Conservation (phyloP, 177 flowering plant species). For the Telopea speciosissima region DNA sequence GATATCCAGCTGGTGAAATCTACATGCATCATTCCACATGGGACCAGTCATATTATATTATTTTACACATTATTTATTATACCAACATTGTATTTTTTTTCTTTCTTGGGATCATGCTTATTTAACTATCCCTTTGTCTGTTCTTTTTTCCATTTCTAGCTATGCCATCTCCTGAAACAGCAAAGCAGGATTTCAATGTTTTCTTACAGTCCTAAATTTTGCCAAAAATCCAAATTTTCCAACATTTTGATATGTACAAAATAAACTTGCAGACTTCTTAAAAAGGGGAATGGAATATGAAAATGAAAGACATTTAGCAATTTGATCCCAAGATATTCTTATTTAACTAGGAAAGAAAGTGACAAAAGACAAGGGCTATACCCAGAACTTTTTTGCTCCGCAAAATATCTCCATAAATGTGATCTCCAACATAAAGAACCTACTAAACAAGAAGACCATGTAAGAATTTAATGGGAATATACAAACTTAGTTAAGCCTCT, state of each 20-base stretch:
- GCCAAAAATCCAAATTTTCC: not conserved
- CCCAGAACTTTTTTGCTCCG: constrained; percentile 99
- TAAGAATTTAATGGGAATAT: not conserved
- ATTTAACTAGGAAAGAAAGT: not conserved
- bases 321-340: not conserved
- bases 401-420: constrained; percentile 94
- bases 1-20: no score
- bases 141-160: not conserved
- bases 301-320: not conserved
- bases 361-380: constrained; percentile 15
- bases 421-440: constrained; percentile 99
- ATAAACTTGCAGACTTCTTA: not conserved
- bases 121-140: no score
- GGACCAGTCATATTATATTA: no score
- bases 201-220: not conserved
- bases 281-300: not conserved
- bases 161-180: not conserved
- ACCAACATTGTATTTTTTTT: no score
- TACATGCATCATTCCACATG: no score
- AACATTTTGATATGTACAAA: not conserved
- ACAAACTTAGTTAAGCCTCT: not conserved
- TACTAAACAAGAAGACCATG: constrained; percentile 18
- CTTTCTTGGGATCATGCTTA: no score
- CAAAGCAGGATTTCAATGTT: not conserved
- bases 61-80: no score